A percentile compares a stretch with the other conserved stretches of the same genome.
Conservation (phyloP, 768 basidiomycete genomes). For the Neoboletus magnificus region DNA sequence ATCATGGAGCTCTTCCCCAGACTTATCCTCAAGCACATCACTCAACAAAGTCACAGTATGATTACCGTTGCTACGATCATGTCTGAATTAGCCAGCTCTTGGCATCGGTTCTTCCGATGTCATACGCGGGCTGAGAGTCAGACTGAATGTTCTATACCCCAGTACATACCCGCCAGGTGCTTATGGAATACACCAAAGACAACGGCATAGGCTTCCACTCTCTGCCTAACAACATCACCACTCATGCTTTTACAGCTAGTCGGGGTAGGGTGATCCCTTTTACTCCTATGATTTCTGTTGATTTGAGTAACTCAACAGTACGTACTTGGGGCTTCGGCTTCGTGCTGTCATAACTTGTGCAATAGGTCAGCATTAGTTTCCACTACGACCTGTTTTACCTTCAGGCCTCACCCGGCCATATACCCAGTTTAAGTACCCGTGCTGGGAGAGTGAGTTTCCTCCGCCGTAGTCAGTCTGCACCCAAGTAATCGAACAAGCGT, state of each 20-base stretch:
- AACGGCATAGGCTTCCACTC: neutral
- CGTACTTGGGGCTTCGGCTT: too few species aligned
- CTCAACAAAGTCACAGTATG: too few species aligned
- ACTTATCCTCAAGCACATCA: neutral
- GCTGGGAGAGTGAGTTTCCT: neutral
- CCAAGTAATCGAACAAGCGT: neutral
- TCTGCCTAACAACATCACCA: neutral
- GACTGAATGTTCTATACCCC: too few species aligned
- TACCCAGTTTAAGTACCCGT: too few species aligned
- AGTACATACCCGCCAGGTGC: too few species aligned
- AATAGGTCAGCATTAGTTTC: neutral
- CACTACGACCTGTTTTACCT: neutral
- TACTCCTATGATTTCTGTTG: neutral
- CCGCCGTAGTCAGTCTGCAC: neutral
- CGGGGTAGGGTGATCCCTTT: neutral
- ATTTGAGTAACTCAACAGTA: too few species aligned
- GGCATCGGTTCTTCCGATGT: neutral
- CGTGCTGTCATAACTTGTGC: neutral
- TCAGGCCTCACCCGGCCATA: neutral
- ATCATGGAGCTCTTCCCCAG: neutral
- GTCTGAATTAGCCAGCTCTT: neutral
- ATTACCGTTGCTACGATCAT: neutral
- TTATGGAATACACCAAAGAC: neutral
- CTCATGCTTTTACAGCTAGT: neutral
- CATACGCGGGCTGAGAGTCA: too few species aligned